Evolutionary conservation across 805 yeast genomes (phyloP), one percentile per base, ranked within the genome.

Genomic region (Candida mattraensis): DNA sequence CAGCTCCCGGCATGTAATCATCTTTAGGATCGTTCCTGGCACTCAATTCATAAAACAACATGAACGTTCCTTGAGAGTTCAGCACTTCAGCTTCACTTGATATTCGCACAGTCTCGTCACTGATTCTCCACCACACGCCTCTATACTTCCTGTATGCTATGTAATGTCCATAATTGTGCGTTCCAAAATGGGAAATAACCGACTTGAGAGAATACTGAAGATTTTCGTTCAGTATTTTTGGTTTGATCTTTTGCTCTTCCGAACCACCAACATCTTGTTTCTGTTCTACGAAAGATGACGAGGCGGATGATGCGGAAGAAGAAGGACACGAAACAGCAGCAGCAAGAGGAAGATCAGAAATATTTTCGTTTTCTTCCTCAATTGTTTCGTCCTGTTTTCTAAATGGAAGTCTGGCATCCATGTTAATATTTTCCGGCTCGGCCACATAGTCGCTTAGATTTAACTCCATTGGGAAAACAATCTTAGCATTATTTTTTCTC

Each of bases 121-220:
- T 83, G 13, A 89, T 82, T 56, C 96, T 76, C 95, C 96, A 89
- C 99, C 99, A 91, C 8, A 78, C 71, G 2, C 89, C 93, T 47
- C 95, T 74, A 39, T 66, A 73, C 52, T 78, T 82, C 53, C 97
- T 77, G 64, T 76, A 91, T 26, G 94, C 87, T 42, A 91, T 85
- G 56, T 91, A 91, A 60, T 91, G 99, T n/a, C 99, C 99, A 57
- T 87, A 93, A 51, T 91, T 88, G 51, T 93, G 97, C 1, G 96
- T 84, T 31, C 99, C 99, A 58, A 83, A 89, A 60, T 91, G 99
- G 1, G 91, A 80, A 28, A 91, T 85, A 1, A 86, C 93, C 1
- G 96, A 86, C 54, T 85, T 85, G 43, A 91, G 69, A 24, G 78
- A 71, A 58, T 91, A 91, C 3, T 71, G 64, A 28, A 83, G 57